Evolutionary conservation across 1,284 basidiomycete genomes (phyloP), one percentile per base, ranked within the genome.

Genomic region (Leucoagaricus sp.): DNA sequence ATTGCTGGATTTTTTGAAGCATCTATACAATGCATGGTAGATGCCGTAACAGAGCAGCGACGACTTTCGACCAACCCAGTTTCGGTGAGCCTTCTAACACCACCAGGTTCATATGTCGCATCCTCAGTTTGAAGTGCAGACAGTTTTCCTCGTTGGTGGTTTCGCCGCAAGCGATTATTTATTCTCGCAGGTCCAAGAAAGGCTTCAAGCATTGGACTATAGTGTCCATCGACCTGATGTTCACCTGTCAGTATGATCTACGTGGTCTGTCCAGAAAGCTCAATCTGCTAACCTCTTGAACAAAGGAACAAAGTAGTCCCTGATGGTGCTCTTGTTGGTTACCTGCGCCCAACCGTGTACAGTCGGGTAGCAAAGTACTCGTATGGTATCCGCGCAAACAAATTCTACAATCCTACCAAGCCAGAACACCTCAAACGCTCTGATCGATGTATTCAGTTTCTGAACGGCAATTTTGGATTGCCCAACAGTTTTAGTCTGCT

Each of bases 251-350:
- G 68, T 58, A 17, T 26, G n/a, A n/a, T 25, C 10, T 4, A 2
- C 12, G 36, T n/a, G 31, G 31, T 33, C 31, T 33, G 31, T 33
- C 12, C 7, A 33, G 31, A 33, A 7, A 12, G 12, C 31, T 33
- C 12, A n/a, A 12, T 33, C 31, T 12, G 31, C 12, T 38, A 38
- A 38, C 8, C 36, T 38, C 15, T n/a, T 4, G 13, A 38, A n/a
- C 17, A 10, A 38, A 38, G 36, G 15, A 38, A 38, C 36, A 38
- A 38, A 13, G 36, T n/a, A 1, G 83, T 84, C 0, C 76, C 82
- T 0, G 79, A 84, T 41, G 82, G 83, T 5, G 80, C 79, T 0
- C 69, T 84, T n/a, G 82, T 78, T 0, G 84, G 75, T 60, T 79
- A 77, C 55, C 58, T 83, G 29, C 78, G 84, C 58, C 79, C 76